phyloP scores from a whole-genome alignment of 345 rosid genomes.

The Salix arbutifolia region DNA sequence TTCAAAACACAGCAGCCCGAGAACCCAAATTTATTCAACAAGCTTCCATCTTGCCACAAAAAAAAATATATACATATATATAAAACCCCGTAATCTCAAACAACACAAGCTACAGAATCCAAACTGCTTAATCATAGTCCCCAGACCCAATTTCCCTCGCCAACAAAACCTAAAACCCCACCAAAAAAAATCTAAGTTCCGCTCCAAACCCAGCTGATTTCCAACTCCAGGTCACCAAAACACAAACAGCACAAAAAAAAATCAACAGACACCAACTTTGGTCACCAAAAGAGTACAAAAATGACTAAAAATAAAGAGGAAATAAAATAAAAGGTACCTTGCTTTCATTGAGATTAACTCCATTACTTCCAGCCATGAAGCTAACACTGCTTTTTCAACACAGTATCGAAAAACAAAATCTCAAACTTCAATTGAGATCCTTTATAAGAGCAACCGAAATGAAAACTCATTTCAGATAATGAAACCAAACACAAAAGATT shows the following conservation, averaged over 20 bases:
- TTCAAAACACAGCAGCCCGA: neutral
- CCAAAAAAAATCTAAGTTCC: neutral
- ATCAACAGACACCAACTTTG: neutral
- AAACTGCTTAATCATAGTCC: neutral
- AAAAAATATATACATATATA: neutral
- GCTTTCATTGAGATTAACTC: slow-evolving; percentile 64
- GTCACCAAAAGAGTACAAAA: neutral
- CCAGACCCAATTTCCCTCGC: neutral
- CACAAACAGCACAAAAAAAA: slow-evolving; percentile 17
- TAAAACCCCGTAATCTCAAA: slow-evolving; percentile 4
- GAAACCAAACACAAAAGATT: neutral
- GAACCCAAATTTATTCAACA: neutral
- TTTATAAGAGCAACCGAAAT: slow-evolving; percentile 17
- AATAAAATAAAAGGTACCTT: slow-evolving; percentile 38
- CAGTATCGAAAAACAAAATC: neutral
- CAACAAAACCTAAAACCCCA: neutral
- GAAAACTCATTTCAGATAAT: slow-evolving; percentile 11
- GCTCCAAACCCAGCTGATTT: slow-evolving; percentile 9
- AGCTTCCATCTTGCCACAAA: slow-evolving; percentile 2
- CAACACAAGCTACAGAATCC: neutral
- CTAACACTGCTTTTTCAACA: neutral
- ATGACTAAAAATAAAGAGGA: neutral
- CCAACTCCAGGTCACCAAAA: slow-evolving; percentile 12
- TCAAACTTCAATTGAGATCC: slow-evolving; percentile 20
- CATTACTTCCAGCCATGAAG: slow-evolving; percentile 70